Evolutionary conservation across 2,329 filamentous ascomycete species (phyloP).

Genomic region (Botryotinia globosa): DNA sequence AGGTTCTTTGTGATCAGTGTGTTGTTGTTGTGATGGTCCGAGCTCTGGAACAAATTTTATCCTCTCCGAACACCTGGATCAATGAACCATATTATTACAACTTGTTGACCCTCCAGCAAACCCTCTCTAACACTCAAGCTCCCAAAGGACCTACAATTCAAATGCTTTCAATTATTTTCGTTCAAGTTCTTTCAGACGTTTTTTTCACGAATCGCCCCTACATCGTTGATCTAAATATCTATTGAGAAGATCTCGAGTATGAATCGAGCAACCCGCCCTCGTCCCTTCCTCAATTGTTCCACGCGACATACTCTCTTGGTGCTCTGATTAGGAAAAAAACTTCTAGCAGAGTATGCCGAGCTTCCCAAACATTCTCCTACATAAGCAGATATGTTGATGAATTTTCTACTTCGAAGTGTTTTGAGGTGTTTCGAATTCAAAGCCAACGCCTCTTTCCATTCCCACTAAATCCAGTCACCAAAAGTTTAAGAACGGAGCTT

Average conservation of each 20-base stretch:
- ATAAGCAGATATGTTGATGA: neutral
- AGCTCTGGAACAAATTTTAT: neutral
- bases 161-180: too few relatives aligned
- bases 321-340: neutral
- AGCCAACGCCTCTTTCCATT: neutral
- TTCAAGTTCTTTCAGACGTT: too few relatives aligned
- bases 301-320: neutral
- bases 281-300: too few relatives aligned
- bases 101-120: neutral
- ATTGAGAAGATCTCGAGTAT: neutral
- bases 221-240: neutral
- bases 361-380: neutral
- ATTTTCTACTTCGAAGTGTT: neutral
- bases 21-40: neutral
- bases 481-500: neutral
- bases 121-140: neutral
- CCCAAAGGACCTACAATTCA: neutral
- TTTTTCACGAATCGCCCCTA: neutral
- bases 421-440: neutral
- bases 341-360: neutral
- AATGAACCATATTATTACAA: neutral
- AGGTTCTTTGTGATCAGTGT: neutral
- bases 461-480: neutral
- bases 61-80: neutral
- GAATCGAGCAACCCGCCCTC: neutral